Evolutionary conservation across 805 yeast species (phyloP).

Genomic region (Teunomyces pallodes): DNA sequence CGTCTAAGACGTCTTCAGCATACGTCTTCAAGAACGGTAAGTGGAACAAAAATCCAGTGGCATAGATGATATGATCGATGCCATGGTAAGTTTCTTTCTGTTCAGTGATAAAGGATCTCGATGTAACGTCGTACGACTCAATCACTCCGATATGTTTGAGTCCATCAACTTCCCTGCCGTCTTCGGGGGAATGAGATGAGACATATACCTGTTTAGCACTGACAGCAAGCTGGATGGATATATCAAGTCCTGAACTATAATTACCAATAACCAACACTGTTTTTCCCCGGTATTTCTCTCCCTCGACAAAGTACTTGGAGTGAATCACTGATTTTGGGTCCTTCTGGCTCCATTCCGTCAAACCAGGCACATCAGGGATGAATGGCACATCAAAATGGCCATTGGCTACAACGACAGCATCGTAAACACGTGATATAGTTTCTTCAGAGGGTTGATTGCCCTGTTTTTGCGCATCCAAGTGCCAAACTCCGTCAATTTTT

Average conservation of each 20-base stretch:
- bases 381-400: constrained; percentile 24
- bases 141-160: constrained; percentile 3
- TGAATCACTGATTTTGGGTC: constrained; percentile 17
- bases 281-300: constrained; percentile 10
- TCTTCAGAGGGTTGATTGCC: neutral
- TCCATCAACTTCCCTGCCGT: neutral
- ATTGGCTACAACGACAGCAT: constrained; percentile 23
- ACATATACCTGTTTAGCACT: constrained; percentile 13
- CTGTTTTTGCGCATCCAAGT: neutral
- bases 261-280: constrained; percentile 28
- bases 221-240: constrained; percentile 11
- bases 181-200: constrained; percentile 6
- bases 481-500: constrained; percentile 11
- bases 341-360: constrained; percentile 17
- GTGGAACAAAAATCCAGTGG: constrained; percentile 23
- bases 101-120: constrained; percentile 6
- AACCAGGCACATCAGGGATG: constrained; percentile 20
- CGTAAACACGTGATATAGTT: constrained; percentile 10
- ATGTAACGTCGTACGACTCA: neutral
- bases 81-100: constrained; percentile 13
- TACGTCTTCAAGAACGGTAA: constrained; percentile 19
- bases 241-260: constrained; percentile 21
- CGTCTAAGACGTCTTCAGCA: constrained; percentile 14
- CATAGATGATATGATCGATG: constrained; percentile 20
- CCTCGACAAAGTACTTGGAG: constrained; percentile 18